Conservation (phyloP, 257 asterid genomes). For the Salvia miltiorrhiza region DNA sequence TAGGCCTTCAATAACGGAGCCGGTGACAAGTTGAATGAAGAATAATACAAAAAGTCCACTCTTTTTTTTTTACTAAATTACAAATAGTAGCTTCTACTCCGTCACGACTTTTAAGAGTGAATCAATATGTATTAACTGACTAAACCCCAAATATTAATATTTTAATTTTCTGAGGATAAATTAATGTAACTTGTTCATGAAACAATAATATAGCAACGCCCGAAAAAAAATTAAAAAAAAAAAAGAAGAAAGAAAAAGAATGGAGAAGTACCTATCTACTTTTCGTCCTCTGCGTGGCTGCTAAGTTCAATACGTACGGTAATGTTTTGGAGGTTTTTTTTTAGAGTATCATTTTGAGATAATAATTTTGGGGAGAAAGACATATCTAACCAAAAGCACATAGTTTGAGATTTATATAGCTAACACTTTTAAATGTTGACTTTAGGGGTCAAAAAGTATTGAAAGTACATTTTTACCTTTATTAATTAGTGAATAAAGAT, state of each 20-base stretch:
- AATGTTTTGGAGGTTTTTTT: no score
- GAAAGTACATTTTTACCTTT: no score
- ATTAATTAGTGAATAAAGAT: no score
- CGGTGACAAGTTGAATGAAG: neutral
- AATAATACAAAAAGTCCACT: constrained; percentile 1
- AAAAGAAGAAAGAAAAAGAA: neutral
- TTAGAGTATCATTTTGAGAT: no score
- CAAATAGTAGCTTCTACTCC: neutral
- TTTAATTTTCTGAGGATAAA: neutral
- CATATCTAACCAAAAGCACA: no score
- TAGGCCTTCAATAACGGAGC: neutral
- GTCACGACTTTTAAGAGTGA: neutral
- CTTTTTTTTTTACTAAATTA: neutral
- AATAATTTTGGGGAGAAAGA: no score
- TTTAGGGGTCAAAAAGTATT: no score
- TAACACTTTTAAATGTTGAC: no score
- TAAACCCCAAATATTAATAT: neutral
- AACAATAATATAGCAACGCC: neutral
- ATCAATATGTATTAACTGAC: neutral
- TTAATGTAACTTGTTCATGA: neutral
- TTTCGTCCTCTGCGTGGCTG: neutral
- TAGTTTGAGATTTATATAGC: no score
- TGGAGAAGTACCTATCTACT: neutral
- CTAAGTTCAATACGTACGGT: no score
- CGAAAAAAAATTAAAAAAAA: no score